phyloP scores from a whole-genome alignment of 768 basidiomycete species.

The Cantharellus anzutake region DNA sequence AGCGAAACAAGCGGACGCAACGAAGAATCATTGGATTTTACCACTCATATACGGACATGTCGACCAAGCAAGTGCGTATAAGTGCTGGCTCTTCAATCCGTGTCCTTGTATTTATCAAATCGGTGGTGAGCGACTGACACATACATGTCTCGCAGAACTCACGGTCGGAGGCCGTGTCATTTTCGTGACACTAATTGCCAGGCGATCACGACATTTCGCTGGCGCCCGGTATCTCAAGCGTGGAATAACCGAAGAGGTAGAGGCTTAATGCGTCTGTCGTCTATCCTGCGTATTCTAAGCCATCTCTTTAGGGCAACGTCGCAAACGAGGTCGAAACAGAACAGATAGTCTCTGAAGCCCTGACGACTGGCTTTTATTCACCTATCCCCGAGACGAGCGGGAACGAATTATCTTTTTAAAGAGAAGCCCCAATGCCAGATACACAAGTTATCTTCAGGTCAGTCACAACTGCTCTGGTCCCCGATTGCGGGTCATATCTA shows the following conservation, averaged over 20 bases:
- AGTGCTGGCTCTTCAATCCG: background rate
- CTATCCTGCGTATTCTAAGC: background rate
- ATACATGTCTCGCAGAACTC: slow-evolving; percentile 41
- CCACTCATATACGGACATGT: slow-evolving; percentile 92
- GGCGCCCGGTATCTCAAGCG: slow-evolving; percentile 88
- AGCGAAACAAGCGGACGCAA: slow-evolving; percentile 6
- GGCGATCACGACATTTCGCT: slow-evolving; percentile 86
- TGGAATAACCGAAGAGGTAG: slow-evolving; percentile 82
- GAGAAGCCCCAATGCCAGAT: slow-evolving; percentile 46
- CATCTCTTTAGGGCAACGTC: slow-evolving; percentile 62
- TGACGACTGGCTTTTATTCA: slow-evolving; percentile 78
- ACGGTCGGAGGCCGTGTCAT: slow-evolving; percentile 77
- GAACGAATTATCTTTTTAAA: slow-evolving; percentile 3
- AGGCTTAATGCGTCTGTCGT: background rate
- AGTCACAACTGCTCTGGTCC: slow-evolving; percentile 3
- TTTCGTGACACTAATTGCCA: slow-evolving; percentile 87
- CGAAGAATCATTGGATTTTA: slow-evolving; percentile 64
- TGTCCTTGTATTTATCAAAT: background rate
- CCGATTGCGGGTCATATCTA: background rate
- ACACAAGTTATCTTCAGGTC: slow-evolving; percentile 89
- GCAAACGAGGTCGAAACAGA: slow-evolving; percentile 99
- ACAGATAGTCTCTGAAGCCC: slow-evolving; percentile 82
- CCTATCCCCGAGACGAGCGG: slow-evolving; percentile 24
- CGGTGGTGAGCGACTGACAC: background rate
- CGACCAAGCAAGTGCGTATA: slow-evolving; percentile 82